A percentile compares a stretch with the other conserved stretches of the same genome.
These are phyloP conservation scores for Pythium diclinum DNA, from an alignment of 352 stramenopile species.

Conservation along the genomic window DNA sequence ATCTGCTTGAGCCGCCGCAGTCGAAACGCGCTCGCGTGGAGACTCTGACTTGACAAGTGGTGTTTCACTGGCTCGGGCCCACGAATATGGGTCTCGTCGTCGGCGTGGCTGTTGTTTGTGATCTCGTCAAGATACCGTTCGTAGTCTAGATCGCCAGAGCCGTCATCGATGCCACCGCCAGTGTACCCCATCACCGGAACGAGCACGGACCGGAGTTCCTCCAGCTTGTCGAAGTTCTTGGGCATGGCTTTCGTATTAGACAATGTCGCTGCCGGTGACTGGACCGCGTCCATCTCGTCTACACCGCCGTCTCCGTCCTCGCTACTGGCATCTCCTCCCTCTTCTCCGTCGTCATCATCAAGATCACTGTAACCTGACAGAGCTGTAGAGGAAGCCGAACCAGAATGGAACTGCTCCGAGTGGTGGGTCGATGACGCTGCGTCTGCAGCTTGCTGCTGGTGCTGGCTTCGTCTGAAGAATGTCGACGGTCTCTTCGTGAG, in stretches of 20 bases:
- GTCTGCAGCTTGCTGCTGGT: slow-evolving; percentile 17
- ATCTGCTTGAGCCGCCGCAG: slow-evolving; percentile 60
- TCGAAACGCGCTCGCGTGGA: slow-evolving; percentile 37
- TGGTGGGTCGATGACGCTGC: not conserved
- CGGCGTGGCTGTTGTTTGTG: slow-evolving; percentile 1
- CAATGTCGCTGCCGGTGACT: not conserved
- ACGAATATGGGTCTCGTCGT: not conserved
- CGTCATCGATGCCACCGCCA: not conserved
- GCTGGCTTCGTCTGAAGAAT: slow-evolving; percentile 27
- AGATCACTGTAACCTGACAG: not conserved
- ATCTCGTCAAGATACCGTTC: slow-evolving; percentile 23
- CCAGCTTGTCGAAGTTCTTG: slow-evolving; percentile 35
- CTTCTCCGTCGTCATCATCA: not conserved
- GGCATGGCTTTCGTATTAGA: not conserved
- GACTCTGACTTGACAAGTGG: not conserved
- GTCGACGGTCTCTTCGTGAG: slow-evolving; percentile 18
- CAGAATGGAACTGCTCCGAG: not conserved
- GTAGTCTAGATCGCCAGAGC: slow-evolving; percentile 8
- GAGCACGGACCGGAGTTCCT: slow-evolving; percentile 46
- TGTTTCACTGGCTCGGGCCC: not conserved
- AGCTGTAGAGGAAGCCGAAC: not conserved
- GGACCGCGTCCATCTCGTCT: not conserved
- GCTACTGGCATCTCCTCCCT: not conserved
- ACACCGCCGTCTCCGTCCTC: slow-evolving; percentile 1
- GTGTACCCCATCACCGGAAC: slow-evolving; percentile 30